Base-by-base conservation (phyloP, 2,329 filamentous ascomycete genomes). In the Plectosphaerella sp. region DNA sequence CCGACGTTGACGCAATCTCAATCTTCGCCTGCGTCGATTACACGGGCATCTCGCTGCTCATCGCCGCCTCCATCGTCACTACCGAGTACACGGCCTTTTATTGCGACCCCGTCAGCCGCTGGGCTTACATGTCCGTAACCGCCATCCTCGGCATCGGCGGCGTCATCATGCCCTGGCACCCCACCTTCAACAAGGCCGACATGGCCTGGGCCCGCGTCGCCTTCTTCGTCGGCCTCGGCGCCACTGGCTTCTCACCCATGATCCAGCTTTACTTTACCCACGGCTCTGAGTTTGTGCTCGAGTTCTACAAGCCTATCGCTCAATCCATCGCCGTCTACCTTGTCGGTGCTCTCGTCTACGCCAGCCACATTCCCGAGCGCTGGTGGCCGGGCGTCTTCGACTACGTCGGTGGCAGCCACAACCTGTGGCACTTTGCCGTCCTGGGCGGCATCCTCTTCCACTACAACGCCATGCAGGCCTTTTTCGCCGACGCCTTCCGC, bases 81-180 rank as follows among this genome's bases (percentile, higher is more conserved):
- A 96, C 91, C 36, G 94, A 99, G 68, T 99, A 97, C 74, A 97
- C 94, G 1, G 94, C 93, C 22, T 99, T 99, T 71, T 99, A 99
- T 75, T 97, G 94, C 74, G 94, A 99, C 64, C 92, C 94, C 3
- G 63, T 88, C 46, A 92, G 88, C 60, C 87, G 92, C 51, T 94
- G 88, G 81, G 77, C 82, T 12, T 99, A 97, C 72, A 94, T 99
- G 76, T 70, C 80, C 42, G 76, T 89, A 48, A 97, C 94, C 3
- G 87, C 89, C 52, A 67, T 86, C 14, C 82, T 99, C 24, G 94
- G 94, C 47, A 73, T 95, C 52, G 89, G 86, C 39, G 94, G 94
- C 52, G 90, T 95, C 57, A 89, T 97, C 57, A 79, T 99, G 37
- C 93, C 94, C 2, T 99, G 94, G 94, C 90, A 96, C 69, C 94